Evolutionary conservation across 768 basidiomycete species (phyloP), one percentile per base, ranked within the genome.

Genomic region (Phaeotremella fagi): DNA sequence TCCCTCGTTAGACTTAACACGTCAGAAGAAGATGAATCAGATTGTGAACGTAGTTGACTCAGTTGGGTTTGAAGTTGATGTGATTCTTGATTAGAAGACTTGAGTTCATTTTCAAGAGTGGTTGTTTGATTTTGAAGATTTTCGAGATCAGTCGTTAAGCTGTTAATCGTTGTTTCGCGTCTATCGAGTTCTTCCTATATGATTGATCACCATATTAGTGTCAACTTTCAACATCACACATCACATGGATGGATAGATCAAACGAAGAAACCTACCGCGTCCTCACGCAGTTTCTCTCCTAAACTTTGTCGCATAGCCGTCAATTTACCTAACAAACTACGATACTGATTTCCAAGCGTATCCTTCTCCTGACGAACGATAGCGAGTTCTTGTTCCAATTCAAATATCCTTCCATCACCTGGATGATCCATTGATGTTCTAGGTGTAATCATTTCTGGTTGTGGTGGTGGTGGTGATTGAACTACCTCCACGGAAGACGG

Each of bases 131-230:
- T 68, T 6, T 77, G 71, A 15, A 91, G 78, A 65, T 88, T 85
- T 4, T 88, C 85, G 67, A 85, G 88, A 68, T 90, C 84, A 2
- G 80, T 82, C 1, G 82, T 84, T 24, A 99, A 77, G 55, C 85
- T 82, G 53, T 87, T 86, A 28, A 95, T 81, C 29, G 85, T 80
- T 62, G 87, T 85, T 70, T 91, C 91, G 57, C 89, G 81, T 59
- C 90, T 81, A 79, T 98, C 95, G 37, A 99, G 85, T 80, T 98
- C 95, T 83, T 98, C 95, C 94, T 99, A 78, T 50, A 62, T n/a
- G n/a, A n/a, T n/a, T n/a, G n/a, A n/a, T n/a, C n/a, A n/a, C n/a
- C n/a, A n/a, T n/a, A 16, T 16, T 16, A 9, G 15, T 28, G 37
- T 35, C 33, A 35, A 25, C 23, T 31, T 14, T 52, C 12, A 27